These are phyloP conservation scores for Fusarium multiceps DNA, from an alignment of 2,329 filamentous ascomycete species.

Conservation along the genomic window DNA sequence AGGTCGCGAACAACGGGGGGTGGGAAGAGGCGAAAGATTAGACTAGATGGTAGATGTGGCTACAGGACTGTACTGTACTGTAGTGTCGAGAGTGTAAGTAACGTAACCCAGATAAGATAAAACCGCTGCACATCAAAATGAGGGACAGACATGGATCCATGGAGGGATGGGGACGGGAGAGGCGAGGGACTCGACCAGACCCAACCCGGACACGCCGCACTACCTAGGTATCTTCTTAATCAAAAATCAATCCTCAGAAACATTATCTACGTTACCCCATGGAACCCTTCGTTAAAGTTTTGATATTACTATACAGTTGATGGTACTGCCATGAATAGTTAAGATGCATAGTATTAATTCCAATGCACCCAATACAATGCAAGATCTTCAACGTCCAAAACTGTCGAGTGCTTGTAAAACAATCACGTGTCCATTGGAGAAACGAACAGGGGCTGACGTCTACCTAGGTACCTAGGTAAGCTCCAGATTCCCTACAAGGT, in stretches of 20 bases:
- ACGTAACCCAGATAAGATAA: slow-evolving; percentile 28
- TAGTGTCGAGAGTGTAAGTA: background rate
- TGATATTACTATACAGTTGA: background rate
- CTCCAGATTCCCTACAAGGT: slow-evolving; percentile 6
- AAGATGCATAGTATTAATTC: background rate
- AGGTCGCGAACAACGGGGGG: slow-evolving; percentile 11
- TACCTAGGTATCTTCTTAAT: slow-evolving; percentile 15
- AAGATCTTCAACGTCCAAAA: background rate
- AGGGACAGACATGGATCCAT: slow-evolving; percentile 6
- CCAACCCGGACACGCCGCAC: slow-evolving; percentile 39
- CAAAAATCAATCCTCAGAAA: background rate
- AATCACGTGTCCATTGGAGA: slow-evolving; percentile 38
- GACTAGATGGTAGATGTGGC: slow-evolving; percentile 40
- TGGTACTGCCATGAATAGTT: background rate
- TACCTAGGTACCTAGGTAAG: background rate
- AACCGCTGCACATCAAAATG: slow-evolving; percentile 25
- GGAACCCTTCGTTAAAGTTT: background rate
- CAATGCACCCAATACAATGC: background rate
- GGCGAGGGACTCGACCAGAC: slow-evolving; percentile 7
- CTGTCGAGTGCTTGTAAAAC: background rate
- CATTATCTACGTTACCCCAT: background rate
- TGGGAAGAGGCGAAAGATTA: slow-evolving; percentile 29
- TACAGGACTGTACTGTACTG: slow-evolving; percentile 22
- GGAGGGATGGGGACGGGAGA: background rate
- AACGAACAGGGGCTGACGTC: slow-evolving; percentile 12